Evolutionary conservation across 129 eudicot species (phyloP).

Genomic region (Ambrosia trifida): DNA sequence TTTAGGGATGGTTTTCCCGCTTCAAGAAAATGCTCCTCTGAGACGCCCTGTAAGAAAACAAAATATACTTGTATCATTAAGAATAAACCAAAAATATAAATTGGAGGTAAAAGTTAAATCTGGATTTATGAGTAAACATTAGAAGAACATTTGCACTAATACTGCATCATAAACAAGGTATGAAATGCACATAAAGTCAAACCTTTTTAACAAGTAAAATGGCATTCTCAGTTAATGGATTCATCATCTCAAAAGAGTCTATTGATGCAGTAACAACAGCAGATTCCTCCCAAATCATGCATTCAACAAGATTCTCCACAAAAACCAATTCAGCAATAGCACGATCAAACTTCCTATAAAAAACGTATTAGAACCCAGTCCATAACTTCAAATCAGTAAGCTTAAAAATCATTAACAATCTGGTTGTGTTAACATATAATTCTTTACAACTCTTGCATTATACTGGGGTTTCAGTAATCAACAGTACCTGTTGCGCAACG

Average conservation of each 20-base stretch:
- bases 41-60: slow-evolving; percentile 41
- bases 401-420: slow-evolving; percentile 2
- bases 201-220: slow-evolving; percentile 61
- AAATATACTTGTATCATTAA: slow-evolving; percentile 11
- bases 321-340: slow-evolving; percentile 60
- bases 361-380: slow-evolving; percentile 25
- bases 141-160: background rate
- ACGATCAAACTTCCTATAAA: slow-evolving; percentile 50
- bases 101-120: slow-evolving; percentile 4
- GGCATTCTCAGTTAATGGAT: slow-evolving; percentile 55
- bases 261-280: slow-evolving; percentile 51
- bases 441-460: background rate
- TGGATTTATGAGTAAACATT: background rate
- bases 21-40: slow-evolving; percentile 34
- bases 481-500: slow-evolving; percentile 63
- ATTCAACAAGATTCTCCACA: slow-evolving; percentile 48
- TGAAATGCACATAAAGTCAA: slow-evolving; percentile 12
- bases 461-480: slow-evolving; percentile 10
- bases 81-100: slow-evolving; percentile 8
- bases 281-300: slow-evolving; percentile 75
- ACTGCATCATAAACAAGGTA: background rate
- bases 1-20: slow-evolving; percentile 44
- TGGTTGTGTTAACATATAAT: slow-evolving; percentile 4
- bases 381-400: background rate
- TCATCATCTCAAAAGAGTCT: slow-evolving; percentile 50